Evolutionary conservation across 192 early-diverging fungal species (phyloP), one percentile per base, ranked within the genome.

Genomic region (Diversispora epigaea): DNA sequence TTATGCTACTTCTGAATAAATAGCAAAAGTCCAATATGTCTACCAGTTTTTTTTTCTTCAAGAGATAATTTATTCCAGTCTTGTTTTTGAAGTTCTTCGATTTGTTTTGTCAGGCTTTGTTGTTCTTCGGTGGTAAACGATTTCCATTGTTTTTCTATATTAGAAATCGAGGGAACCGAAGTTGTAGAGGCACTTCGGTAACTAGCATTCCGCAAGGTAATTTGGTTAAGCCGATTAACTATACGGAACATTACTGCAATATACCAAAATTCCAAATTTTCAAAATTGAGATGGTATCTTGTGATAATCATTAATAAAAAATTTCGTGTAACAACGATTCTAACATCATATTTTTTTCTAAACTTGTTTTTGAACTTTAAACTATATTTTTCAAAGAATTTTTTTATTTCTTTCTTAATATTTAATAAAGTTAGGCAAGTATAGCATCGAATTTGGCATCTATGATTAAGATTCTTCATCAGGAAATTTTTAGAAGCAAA

Each of bases 1-100:
- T 46, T 7, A 65, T 56, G 3, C 32, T 41, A 66, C 15, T 45
- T 40, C 10, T 32, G 47, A 39, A 47, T 49, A 22, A 56, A 25
- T 17, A 46, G 52, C 12, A 50, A 49, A 32, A 15, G 67, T n/a
- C 2, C 41, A 14, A 43, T n/a, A 0, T 60, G 77, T 83, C 68
- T 84, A 94, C 93, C 91, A 77, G 97, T 93, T 79, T 93, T 91
- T 92, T 99, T 99, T 85, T 99, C 89, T 66, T 98, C 96, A 78
- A 92, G 75, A 62, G 95, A 83, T 76, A 99, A 82, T 76, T 89
- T 87, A 86, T 93, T 93, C 97, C 97, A 99, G 88, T 99, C 95
- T 58, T 88, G 92, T 88, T 95, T 96, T 88, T 97, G 94, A 75
- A 85, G 86, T 80, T 92, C 92, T 75, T 86, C 86, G 40, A 99